Evolutionary conservation across 768 basidiomycete species (phyloP).

Genomic region (Collybia nuda): DNA sequence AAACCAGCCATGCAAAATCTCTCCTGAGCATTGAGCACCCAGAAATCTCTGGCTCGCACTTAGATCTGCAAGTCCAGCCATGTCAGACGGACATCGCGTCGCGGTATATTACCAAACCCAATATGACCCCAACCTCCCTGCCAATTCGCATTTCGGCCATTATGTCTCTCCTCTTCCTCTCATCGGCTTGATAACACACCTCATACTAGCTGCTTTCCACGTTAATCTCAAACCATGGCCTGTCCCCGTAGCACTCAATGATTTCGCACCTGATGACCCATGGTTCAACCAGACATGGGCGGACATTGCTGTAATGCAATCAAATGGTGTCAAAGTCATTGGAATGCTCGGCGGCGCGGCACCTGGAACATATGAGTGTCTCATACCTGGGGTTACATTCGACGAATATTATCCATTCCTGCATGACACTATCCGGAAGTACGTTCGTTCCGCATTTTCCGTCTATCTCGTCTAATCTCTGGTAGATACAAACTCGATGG

Average conservation of each 20-base stretch:
- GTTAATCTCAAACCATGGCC: constrained; percentile 15
- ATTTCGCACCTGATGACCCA: constrained; percentile 15
- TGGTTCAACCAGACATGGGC: constrained; percentile 21
- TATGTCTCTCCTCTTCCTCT: constrained; percentile 22
- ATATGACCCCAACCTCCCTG: constrained; percentile 9
- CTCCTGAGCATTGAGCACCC: background rate
- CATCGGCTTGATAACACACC: constrained; percentile 18
- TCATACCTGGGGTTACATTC: constrained; percentile 13
- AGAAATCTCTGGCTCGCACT: background rate
- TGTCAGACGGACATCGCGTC: constrained; percentile 19
- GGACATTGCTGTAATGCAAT: constrained; percentile 20
- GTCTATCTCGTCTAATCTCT: background rate
- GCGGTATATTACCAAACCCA: constrained; percentile 25
- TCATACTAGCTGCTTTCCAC: constrained; percentile 25
- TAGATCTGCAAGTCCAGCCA: background rate
- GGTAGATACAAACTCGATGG: constrained; percentile 22
- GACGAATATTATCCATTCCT: constrained; percentile 19
- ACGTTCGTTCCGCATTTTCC: background rate
- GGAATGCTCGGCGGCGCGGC: constrained; percentile 26
- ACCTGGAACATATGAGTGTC: constrained; percentile 16
- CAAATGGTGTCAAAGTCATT: constrained; percentile 19
- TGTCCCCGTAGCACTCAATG: constrained; percentile 17
- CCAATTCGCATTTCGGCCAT: constrained; percentile 12
- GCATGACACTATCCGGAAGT: constrained; percentile 16
- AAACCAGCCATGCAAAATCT: background rate